Percentiles rank a stretch among this genome's conserved stretches.
phyloP scores from a whole-genome alignment of 768 basidiomycete genomes.

The Rhizopogon roseolus region DNA sequence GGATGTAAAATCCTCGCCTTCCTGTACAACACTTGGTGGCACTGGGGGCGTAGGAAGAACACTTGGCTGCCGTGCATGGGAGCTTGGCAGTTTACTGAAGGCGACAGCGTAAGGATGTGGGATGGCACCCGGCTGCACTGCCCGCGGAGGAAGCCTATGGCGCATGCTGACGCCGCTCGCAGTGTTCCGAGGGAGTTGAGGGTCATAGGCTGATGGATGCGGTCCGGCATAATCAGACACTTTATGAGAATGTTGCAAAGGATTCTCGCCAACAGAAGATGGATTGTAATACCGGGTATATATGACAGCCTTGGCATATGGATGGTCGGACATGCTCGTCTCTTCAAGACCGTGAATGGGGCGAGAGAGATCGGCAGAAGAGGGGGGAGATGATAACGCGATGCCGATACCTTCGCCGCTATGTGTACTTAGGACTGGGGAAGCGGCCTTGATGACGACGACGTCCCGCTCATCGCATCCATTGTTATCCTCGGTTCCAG shows the following conservation, averaged over 20 bases:
- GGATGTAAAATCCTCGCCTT: slow-evolving; percentile 21
- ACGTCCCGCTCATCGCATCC: background rate
- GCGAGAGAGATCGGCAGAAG: slow-evolving; percentile 13
- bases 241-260: slow-evolving; percentile 13
- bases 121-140: slow-evolving; percentile 24
- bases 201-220: slow-evolving; percentile 30
- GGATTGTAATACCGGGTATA: slow-evolving; percentile 10
- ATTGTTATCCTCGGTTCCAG: slow-evolving; percentile 12
- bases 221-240: slow-evolving; percentile 36
- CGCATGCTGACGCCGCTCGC: slow-evolving; percentile 28
- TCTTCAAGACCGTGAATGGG: slow-evolving; percentile 10
- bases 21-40: background rate
- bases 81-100: slow-evolving; percentile 35
- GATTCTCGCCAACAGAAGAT: background rate
- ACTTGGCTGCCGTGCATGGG: slow-evolving; percentile 41
- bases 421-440: slow-evolving; percentile 25
- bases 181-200: slow-evolving; percentile 9
- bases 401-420: slow-evolving; percentile 33
- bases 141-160: slow-evolving; percentile 32
- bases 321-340: slow-evolving; percentile 27
- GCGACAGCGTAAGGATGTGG: slow-evolving; percentile 46
- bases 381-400: slow-evolving; percentile 36
- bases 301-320: slow-evolving; percentile 27
- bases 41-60: background rate
- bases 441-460: slow-evolving; percentile 12